Evolutionary conservation across 768 basidiomycete genomes (phyloP).

Genomic region (Gloeopeniophorella convolvens): DNA sequence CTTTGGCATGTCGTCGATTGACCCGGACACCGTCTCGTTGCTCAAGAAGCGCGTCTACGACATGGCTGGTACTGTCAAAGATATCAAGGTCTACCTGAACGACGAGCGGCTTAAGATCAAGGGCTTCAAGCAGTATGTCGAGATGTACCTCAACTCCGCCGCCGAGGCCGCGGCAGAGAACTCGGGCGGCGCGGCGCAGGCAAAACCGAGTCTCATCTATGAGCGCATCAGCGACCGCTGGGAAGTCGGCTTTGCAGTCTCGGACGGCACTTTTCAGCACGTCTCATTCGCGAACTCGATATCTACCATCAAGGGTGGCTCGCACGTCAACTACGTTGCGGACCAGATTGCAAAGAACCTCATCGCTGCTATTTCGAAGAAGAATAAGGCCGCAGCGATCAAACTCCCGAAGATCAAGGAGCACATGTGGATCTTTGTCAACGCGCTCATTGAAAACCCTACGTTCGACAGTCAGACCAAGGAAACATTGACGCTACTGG

Average conservation of each 20-base stretch:
- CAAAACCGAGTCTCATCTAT: conserved; percentile 74
- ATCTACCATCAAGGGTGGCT: conserved; percentile 93
- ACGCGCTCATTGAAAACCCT: conserved; percentile 93
- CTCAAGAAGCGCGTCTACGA: conserved; percentile 94
- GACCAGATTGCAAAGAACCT: conserved; percentile 88
- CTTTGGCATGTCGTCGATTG: conserved; percentile 88
- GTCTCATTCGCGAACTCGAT: conserved; percentile 99
- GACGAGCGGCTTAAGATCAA: conserved; percentile 89
- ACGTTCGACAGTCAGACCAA: conserved; percentile 99
- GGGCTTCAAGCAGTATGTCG: conserved; percentile 95
- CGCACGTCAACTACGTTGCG: conserved; percentile 78
- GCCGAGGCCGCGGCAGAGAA: conserved; percentile 60
- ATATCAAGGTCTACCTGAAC: conserved; percentile 90
- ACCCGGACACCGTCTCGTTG: conserved; percentile 84
- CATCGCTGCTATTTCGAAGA: conserved; percentile 80
- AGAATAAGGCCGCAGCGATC: conserved; percentile 94
- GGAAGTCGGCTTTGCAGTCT: conserved; percentile 94
- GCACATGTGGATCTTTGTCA: conserved; percentile 98
- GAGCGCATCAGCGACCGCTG: conserved; percentile 78
- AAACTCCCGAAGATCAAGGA: conserved; percentile 93
- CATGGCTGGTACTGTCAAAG: conserved; percentile 90
- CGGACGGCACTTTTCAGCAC: conserved; percentile 87
- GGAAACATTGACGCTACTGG: conserved; percentile 82
- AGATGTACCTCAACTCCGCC: conserved; percentile 81
- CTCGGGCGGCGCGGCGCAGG: conserved; percentile 72